Percentiles rank a stretch among this genome's conserved stretches.
Evolutionary conservation across 2,329 filamentous ascomycete species (phyloP).

Genomic region (Lomentospora prolificans): DNA sequence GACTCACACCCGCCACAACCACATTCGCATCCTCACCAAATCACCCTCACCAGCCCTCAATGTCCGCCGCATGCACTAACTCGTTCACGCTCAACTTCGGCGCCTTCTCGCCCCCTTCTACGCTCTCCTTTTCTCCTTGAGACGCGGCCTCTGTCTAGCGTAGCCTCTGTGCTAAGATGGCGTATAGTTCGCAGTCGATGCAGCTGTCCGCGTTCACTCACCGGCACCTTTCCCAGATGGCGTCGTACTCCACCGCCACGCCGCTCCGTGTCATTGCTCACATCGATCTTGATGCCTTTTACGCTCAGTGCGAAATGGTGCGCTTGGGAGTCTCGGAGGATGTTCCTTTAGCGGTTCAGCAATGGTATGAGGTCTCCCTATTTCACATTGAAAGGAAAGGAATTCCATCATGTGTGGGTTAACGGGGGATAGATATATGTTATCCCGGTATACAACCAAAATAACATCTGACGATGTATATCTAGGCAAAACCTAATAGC

Average conservation of each 20-base stretch:
- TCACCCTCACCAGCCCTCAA: background rate
- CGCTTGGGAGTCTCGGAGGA: conserved; percentile 65
- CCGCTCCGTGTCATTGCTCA: conserved; percentile 84
- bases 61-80: too few species aligned
- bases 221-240: conserved; percentile 69
- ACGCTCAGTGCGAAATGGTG: conserved; percentile 92
- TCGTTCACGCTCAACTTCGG: background rate
- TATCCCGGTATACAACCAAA: too few species aligned
- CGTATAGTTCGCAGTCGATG: conserved; percentile 17
- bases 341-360: conserved; percentile 81
- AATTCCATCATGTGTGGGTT: background rate
- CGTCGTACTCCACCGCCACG: conserved; percentile 57
- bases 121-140: background rate
- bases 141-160: too few species aligned
- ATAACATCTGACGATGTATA: too few species aligned
- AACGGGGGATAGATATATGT: background rate
- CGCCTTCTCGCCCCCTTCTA: background rate
- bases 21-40: too few species aligned
- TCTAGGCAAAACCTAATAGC: conserved; percentile 81
- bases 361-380: conserved; percentile 52
- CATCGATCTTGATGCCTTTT: conserved; percentile 95
- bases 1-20: too few species aligned
- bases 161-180: background rate
- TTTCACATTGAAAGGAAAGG: background rate
- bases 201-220: conserved; percentile 66